phyloP scores from a whole-genome alignment of 257 asterid species.

The Scutellaria galericulata region DNA sequence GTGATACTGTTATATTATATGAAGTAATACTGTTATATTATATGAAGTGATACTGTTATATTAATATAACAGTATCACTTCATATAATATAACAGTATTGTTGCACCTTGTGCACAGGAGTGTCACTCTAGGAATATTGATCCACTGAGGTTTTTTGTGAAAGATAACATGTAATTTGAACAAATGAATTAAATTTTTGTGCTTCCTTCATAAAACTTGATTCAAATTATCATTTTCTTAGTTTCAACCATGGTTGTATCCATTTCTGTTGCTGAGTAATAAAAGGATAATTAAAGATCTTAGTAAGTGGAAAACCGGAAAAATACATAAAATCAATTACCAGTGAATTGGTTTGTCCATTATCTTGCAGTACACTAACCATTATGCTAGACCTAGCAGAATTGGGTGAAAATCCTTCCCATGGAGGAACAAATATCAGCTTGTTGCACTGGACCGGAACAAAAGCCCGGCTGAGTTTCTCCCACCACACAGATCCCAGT shows the following conservation, averaged over 20 bases:
- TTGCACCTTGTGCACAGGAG: too few species aligned
- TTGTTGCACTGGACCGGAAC: conserved; percentile 91
- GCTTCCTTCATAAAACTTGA: conserved; percentile 1
- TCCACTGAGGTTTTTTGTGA: conserved; percentile 6
- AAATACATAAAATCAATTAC: conserved; percentile 40
- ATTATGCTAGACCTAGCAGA: conserved; percentile 86
- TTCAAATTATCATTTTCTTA: conserved; percentile 8
- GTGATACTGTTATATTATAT: too few species aligned
- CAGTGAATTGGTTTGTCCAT: conserved; percentile 59
- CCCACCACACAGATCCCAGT: conserved; percentile 95
- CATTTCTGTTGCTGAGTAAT: neutral
- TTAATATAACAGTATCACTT: too few species aligned
- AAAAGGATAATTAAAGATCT: conserved; percentile 8
- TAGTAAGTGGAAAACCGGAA: conserved; percentile 13
- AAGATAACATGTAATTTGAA: conserved; percentile 16
- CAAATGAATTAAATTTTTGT: neutral
- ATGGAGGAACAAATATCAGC: conserved; percentile 87
- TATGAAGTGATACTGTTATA: too few species aligned
- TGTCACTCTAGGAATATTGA: neutral
- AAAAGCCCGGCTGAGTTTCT: conserved; percentile 83
- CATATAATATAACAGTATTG: too few species aligned
- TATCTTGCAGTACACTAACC: conserved; percentile 54
- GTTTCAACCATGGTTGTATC: conserved; percentile 12
- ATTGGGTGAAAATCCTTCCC: conserved; percentile 96
- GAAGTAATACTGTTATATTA: too few species aligned